phyloP scores from a whole-genome alignment of 495 filamentous ascomycete genomes.

The Penicillium turbatum region DNA sequence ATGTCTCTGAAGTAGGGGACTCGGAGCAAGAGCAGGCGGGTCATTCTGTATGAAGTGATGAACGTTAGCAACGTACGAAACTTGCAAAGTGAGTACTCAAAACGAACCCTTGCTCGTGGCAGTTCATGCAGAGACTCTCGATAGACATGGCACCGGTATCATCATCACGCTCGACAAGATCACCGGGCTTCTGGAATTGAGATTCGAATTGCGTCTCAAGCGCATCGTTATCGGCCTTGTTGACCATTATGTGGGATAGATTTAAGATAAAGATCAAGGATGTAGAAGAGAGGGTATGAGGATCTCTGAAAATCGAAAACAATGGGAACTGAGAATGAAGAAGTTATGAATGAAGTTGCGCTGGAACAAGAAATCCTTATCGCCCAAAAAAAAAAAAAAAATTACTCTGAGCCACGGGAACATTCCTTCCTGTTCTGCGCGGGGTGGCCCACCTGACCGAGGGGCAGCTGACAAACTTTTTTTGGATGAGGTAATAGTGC shows the following conservation, averaged over 20 bases:
- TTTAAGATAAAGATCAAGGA: neutral
- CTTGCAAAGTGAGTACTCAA: neutral
- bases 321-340: neutral
- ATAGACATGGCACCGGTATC: slow-evolving; percentile 46
- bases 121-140: slow-evolving; percentile 79
- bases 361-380: slow-evolving; percentile 15
- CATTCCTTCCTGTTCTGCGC: slow-evolving; percentile 41
- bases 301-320: neutral
- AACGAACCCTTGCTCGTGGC: slow-evolving; percentile 71
- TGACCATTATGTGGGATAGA: slow-evolving; percentile 28
- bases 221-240: slow-evolving; percentile 23
- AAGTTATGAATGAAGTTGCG: neutral
- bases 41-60: slow-evolving; percentile 46
- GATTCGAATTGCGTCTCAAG: slow-evolving; percentile 39
- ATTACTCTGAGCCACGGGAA: slow-evolving; percentile 30
- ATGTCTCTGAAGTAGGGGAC: slow-evolving; percentile 97
- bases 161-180: slow-evolving; percentile 43
- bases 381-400: slow-evolving; percentile 27
- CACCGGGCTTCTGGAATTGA: slow-evolving; percentile 43
- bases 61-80: slow-evolving; percentile 8
- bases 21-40: slow-evolving; percentile 77
- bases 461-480: slow-evolving; percentile 22
- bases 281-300: neutral
- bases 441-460: slow-evolving; percentile 27
- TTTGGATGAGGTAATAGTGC: neutral